Conservation (phyloP, 2,329 filamentous ascomycete genomes). For the Phaeophleospora eucalypticola region DNA sequence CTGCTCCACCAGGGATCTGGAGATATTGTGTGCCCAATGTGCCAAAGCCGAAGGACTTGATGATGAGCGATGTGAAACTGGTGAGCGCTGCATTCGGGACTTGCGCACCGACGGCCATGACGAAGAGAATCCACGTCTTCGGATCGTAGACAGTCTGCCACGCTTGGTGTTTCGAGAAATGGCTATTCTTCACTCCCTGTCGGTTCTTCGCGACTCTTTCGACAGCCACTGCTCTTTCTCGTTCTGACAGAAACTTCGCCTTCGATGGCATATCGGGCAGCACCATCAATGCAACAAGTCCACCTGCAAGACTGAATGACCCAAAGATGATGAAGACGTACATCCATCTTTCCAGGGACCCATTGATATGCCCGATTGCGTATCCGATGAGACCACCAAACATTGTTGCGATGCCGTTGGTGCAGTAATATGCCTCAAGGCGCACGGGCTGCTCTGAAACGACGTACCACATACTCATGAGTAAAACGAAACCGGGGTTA, state of each 20-base stretch:
- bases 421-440: conserved; percentile 54
- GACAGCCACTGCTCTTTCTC: conserved; percentile 37
- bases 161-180: conserved; percentile 2
- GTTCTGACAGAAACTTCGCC: conserved; percentile 16
- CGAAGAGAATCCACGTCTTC: conserved; percentile 58
- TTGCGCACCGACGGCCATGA: conserved; percentile 52
- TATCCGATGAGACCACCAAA: conserved; percentile 58
- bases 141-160: conserved; percentile 50
- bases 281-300: conserved; percentile 32
- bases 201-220: conserved; percentile 51
- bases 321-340: conserved; percentile 57
- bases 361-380: conserved; percentile 56
- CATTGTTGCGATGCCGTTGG: conserved; percentile 59
- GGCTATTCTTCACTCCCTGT: conserved; percentile 53
- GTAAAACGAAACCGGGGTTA: conserved; percentile 36
- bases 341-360: conserved; percentile 51
- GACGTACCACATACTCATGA: conserved; percentile 38
- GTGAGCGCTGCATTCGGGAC: conserved; percentile 56
- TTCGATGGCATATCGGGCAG: conserved; percentile 17
- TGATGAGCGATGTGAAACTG: conserved; percentile 49
- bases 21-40: conserved; percentile 54
- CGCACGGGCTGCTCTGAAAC: conserved; percentile 48
- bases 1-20: conserved; percentile 57
- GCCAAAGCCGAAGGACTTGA: conserved; percentile 46
- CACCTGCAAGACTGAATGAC: conserved; percentile 35